phyloP scores from a whole-genome alignment of 208 protist genomes.

The Endotrypanum monterogeii region DNA sequence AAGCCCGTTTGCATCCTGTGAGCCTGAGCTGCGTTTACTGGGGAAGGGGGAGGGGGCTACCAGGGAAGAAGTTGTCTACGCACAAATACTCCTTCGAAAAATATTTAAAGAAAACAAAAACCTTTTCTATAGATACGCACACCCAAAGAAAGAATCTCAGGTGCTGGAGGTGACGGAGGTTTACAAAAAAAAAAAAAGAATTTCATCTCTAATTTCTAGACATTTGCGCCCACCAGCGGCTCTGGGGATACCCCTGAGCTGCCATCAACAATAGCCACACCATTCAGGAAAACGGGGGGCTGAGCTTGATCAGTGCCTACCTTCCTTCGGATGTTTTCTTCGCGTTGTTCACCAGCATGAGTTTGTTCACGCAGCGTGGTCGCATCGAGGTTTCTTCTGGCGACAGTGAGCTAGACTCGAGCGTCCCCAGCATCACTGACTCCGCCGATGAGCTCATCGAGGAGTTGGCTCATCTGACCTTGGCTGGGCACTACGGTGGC shows the following conservation, averaged over 20 bases:
- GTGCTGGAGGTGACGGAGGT: background rate
- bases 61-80: too few species aligned
- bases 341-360: constrained; percentile 31
- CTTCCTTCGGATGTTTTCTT: background rate
- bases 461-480: constrained; percentile 26
- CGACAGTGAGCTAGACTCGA: constrained; percentile 33
- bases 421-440: constrained; percentile 28
- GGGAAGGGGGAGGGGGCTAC: background rate
- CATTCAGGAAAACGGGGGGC: background rate
- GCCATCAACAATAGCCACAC: too few species aligned
- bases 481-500: constrained; percentile 32
- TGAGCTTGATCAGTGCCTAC: background rate
- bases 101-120: too few species aligned
- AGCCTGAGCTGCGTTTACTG: background rate
- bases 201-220: background rate
- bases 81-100: background rate
- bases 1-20: background rate
- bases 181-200: background rate
- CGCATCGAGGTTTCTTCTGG: constrained; percentile 40
- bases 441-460: constrained; percentile 45
- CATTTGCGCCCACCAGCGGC: background rate
- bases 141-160: background rate
- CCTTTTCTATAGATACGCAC: background rate
- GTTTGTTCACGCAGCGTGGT: constrained; percentile 43
- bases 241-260: background rate